Evolutionary conservation across 306 rosid species (phyloP).

Genomic region (Glycyrrhiza uralensis): DNA sequence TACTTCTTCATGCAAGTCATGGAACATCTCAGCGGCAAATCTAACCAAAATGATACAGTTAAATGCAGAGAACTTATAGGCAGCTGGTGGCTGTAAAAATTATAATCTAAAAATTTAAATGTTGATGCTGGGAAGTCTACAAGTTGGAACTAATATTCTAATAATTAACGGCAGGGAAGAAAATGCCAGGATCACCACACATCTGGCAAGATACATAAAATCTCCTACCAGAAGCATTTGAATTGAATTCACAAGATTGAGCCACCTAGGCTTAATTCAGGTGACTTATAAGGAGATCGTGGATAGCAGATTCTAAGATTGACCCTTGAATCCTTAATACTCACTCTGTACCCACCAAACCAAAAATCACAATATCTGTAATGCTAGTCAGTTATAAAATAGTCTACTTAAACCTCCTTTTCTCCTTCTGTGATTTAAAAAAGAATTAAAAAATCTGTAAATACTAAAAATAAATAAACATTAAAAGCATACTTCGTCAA

Average conservation of each 20-base stretch:
- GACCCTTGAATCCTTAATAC: slow-evolving; percentile 4
- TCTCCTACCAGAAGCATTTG: slow-evolving; percentile 1
- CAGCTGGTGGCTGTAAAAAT: neutral
- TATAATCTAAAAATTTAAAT: neutral
- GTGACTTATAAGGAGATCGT: neutral
- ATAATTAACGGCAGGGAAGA: neutral
- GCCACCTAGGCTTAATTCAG: neutral
- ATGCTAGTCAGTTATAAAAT: neutral
- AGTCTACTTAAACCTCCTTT: neutral
- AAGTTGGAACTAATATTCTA: neutral
- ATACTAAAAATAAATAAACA: neutral
- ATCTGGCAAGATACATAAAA: neutral
- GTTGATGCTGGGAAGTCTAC: neutral
- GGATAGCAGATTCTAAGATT: neutral
- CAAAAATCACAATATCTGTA: neutral
- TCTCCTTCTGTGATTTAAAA: neutral
- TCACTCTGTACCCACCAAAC: neutral
- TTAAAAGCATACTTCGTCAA: neutral
- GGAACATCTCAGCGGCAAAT: slow-evolving; percentile 97
- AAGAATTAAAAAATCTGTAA: neutral
- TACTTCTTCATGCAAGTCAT: slow-evolving; percentile 93
- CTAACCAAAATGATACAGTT: slow-evolving; percentile 40
- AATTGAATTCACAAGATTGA: neutral
- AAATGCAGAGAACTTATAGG: slow-evolving; percentile 8
- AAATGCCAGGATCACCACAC: neutral